These are phyloP conservation scores for Dryadomyces sulphureus DNA, from an alignment of 2,329 filamentous ascomycete genomes.

Conservation along the genomic window DNA sequence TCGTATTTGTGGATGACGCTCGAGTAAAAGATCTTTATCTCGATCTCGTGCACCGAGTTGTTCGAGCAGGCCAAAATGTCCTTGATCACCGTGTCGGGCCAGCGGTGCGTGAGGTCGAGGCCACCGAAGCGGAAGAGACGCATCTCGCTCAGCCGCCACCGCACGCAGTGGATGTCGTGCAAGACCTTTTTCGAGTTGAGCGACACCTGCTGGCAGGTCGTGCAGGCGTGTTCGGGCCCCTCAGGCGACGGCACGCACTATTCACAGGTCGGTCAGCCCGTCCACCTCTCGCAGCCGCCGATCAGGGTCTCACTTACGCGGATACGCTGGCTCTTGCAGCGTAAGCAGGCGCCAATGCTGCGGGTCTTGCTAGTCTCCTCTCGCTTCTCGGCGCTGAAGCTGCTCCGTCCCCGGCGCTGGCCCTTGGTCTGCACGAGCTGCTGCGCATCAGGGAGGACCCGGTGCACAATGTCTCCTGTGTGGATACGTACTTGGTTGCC, in stretches of 20 bases:
- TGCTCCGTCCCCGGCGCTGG: not conserved
- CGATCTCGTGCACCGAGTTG: slow-evolving; percentile 17
- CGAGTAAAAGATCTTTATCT: slow-evolving; percentile 17
- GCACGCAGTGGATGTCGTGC: slow-evolving; percentile 27
- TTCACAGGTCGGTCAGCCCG: not conserved
- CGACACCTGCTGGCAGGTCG: slow-evolving; percentile 23
- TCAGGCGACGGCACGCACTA: slow-evolving; percentile 13
- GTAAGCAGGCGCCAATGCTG: slow-evolving; percentile 24
- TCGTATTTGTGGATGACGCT: slow-evolving; percentile 17
- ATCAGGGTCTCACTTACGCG: slow-evolving; percentile 21
- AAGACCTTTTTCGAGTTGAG: slow-evolving; percentile 30
- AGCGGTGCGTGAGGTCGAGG: slow-evolving; percentile 27
- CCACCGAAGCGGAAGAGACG: slow-evolving; percentile 27
- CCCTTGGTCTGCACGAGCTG: not conserved
- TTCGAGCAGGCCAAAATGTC: slow-evolving; percentile 23
- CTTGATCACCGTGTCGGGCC: slow-evolving; percentile 23
- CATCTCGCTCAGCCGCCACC: slow-evolving; percentile 27
- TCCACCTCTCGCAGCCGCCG: not conserved
- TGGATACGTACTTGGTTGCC: no score
- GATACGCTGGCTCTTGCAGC: slow-evolving; percentile 29
- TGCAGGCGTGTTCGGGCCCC: slow-evolving; percentile 17
- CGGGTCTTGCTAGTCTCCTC: slow-evolving; percentile 21
- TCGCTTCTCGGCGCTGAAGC: slow-evolving; percentile 15
- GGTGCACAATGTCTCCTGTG: no score
- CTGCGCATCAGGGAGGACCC: no score